Evolutionary conservation across 768 basidiomycete genomes (phyloP).

Genomic region (Psilocybe sp.): DNA sequence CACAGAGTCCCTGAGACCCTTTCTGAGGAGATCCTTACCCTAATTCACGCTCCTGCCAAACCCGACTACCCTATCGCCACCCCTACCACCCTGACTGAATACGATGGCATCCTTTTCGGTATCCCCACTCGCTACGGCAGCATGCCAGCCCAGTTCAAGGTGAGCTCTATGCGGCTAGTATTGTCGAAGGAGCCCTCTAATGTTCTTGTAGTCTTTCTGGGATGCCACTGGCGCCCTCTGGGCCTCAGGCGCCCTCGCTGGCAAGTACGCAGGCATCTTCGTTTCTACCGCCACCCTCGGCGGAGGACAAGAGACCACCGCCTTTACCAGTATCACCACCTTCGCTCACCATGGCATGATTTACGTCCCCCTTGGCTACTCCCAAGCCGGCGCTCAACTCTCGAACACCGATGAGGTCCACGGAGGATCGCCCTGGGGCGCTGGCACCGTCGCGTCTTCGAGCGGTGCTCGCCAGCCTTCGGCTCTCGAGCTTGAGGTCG

Average conservation of each 20-base stretch:
- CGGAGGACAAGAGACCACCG: constrained; percentile 68
- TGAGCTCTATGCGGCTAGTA: constrained; percentile 15
- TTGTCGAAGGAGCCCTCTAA: neutral
- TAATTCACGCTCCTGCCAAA: constrained; percentile 73
- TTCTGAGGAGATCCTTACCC: constrained; percentile 56
- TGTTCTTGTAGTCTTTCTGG: constrained; percentile 60
- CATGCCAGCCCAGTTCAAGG: constrained; percentile 81
- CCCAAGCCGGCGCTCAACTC: constrained; percentile 24
- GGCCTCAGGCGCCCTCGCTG: constrained; percentile 51
- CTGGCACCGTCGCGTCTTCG: constrained; percentile 60
- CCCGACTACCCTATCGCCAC: constrained; percentile 67
- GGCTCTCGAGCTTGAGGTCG: constrained; percentile 54
- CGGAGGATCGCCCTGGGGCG: constrained; percentile 79
- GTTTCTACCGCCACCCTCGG: constrained; percentile 64
- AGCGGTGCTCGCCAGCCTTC: constrained; percentile 62
- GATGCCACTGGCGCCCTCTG: constrained; percentile 70
- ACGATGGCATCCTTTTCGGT: constrained; percentile 76
- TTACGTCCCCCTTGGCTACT: constrained; percentile 37
- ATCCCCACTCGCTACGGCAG: constrained; percentile 80
- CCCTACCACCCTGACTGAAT: constrained; percentile 48
- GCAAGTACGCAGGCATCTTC: constrained; percentile 70
- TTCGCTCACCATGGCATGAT: constrained; percentile 61
- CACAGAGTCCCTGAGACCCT: constrained; percentile 79
- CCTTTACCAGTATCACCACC: constrained; percentile 43
- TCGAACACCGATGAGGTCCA: constrained; percentile 49